phyloP scores from a whole-genome alignment of 1,139 yeast genomes.

The Yamadazyma dendronema region DNA sequence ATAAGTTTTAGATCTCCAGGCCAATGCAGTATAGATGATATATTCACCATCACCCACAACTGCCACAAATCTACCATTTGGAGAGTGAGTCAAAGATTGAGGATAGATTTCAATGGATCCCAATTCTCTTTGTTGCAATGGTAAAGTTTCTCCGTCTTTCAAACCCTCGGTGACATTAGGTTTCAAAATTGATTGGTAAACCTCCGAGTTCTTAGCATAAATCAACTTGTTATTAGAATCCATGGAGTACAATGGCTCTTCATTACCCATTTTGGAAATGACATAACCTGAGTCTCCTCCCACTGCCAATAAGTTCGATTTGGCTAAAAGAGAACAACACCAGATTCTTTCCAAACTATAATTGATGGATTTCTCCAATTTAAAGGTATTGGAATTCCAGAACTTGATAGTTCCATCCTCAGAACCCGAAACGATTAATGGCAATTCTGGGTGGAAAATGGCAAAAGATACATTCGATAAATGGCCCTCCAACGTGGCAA shows the following conservation, averaged over 20 bases:
- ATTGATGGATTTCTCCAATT: conserved; percentile 85
- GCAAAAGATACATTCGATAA: conserved; percentile 94
- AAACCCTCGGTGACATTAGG: conserved; percentile 58
- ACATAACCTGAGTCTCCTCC: conserved; percentile 96
- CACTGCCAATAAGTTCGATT: conserved; percentile 78
- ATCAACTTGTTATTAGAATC: conserved; percentile 89
- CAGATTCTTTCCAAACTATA: conserved; percentile 94
- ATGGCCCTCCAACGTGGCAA: conserved; percentile 93
- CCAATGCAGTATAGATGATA: conserved; percentile 91
- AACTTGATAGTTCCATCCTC: conserved; percentile 79
- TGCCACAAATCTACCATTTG: conserved; percentile 95
- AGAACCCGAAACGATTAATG: conserved; percentile 79
- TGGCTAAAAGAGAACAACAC: conserved; percentile 83
- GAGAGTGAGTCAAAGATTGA: conserved; percentile 82
- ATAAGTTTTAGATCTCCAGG: conserved; percentile 95
- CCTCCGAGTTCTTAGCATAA: conserved; percentile 90
- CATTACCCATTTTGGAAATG: conserved; percentile 84
- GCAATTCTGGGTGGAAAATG: conserved; percentile 93
- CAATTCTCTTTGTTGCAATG: conserved; percentile 79
- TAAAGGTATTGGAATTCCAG: conserved; percentile 80
- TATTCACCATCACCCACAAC: conserved; percentile 98
- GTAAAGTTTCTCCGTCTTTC: conserved; percentile 78
- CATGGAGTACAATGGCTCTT: conserved; percentile 91
- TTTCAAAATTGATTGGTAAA: conserved; percentile 78
- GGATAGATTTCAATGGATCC: conserved; percentile 95